phyloP scores from a whole-genome alignment of 768 basidiomycete species.

The Cystobasidium ongulense region DNA sequence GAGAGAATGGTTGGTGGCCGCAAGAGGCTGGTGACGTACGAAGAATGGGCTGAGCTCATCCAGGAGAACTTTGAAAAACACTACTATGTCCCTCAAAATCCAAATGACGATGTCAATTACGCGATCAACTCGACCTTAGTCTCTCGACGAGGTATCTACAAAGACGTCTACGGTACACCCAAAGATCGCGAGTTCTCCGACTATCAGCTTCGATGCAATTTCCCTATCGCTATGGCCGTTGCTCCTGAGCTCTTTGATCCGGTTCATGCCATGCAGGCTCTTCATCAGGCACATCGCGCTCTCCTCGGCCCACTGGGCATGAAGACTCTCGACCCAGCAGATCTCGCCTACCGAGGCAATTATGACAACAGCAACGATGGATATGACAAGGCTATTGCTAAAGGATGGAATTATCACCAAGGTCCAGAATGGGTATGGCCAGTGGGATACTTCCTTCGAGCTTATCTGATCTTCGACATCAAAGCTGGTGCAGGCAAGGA shows the following conservation, averaged over 20 bases:
- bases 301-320: slow-evolving; percentile 86
- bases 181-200: slow-evolving; percentile 86
- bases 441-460: slow-evolving; percentile 80
- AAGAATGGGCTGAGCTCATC: slow-evolving; percentile 78
- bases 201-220: slow-evolving; percentile 57
- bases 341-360: slow-evolving; percentile 66
- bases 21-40: slow-evolving; percentile 67
- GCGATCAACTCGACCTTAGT: slow-evolving; percentile 61
- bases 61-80: slow-evolving; percentile 78
- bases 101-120: slow-evolving; percentile 59
- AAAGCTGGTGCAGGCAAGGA: slow-evolving; percentile 59
- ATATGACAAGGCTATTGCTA: slow-evolving; percentile 70
- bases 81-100: slow-evolving; percentile 69
- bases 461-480: slow-evolving; percentile 81
- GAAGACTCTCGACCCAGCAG: slow-evolving; percentile 84
- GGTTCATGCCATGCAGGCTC: slow-evolving; percentile 65
- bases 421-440: slow-evolving; percentile 40
- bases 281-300: slow-evolving; percentile 68
- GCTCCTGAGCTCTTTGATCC: slow-evolving; percentile 89
- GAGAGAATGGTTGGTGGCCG: slow-evolving; percentile 64
- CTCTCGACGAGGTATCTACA: slow-evolving; percentile 91
- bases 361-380: slow-evolving; percentile 90
- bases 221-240: slow-evolving; percentile 86
- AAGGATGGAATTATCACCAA: slow-evolving; percentile 82
- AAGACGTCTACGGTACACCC: slow-evolving; percentile 91